phyloP scores from a whole-genome alignment of 257 asterid species.

The Scutellaria minor region DNA sequence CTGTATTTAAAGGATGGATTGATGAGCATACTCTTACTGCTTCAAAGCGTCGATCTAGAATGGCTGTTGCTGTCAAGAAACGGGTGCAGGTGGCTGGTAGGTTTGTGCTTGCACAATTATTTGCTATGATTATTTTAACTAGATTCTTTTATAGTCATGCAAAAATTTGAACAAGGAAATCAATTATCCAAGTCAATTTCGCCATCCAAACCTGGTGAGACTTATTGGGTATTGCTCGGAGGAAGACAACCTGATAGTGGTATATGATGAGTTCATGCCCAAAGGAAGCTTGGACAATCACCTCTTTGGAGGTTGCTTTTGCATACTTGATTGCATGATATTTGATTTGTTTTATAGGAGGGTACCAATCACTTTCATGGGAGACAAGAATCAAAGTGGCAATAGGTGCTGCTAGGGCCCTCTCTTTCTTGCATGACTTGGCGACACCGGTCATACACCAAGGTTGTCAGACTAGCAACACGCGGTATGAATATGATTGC shows the following conservation, averaged over 20 bases:
- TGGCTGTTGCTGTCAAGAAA: slow-evolving; percentile 27
- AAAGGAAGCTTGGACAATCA: slow-evolving; percentile 64
- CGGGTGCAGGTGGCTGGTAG: slow-evolving; percentile 26
- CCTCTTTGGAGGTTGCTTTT: slow-evolving; percentile 42
- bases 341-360: slow-evolving; percentile 44
- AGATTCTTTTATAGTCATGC: background rate
- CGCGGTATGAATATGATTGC: slow-evolving; percentile 35
- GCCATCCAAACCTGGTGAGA: slow-evolving; percentile 32
- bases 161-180: slow-evolving; percentile 23
- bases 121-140: too few relatives aligned
- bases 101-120: background rate
- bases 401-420: slow-evolving; percentile 59
- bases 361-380: slow-evolving; percentile 54
- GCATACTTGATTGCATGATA: too few relatives aligned
- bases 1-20: slow-evolving; percentile 33
- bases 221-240: slow-evolving; percentile 29
- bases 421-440: slow-evolving; percentile 56
- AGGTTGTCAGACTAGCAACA: slow-evolving; percentile 44
- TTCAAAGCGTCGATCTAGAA: slow-evolving; percentile 20
- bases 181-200: slow-evolving; percentile 5
- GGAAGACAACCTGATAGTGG: slow-evolving; percentile 22
- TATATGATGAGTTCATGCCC: slow-evolving; percentile 40
- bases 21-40: slow-evolving; percentile 36
- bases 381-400: slow-evolving; percentile 63
- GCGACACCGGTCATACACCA: slow-evolving; percentile 52